Evolutionary conservation across 2,329 filamentous ascomycete genomes (phyloP), one percentile per base, ranked within the genome.

Genomic region (Xylariales sp.): DNA sequence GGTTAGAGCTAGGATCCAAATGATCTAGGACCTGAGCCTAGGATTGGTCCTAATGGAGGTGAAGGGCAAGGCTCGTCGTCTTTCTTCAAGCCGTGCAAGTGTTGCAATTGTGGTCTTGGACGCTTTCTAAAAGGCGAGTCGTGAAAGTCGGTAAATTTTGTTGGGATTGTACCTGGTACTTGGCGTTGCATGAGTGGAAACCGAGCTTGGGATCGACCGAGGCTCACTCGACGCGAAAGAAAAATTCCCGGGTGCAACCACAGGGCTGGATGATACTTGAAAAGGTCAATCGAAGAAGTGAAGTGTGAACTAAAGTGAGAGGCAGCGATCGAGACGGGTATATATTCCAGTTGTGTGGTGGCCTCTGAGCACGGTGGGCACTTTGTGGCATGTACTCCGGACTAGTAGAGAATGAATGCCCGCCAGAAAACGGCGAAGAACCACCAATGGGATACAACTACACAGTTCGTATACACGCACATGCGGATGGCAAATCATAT

Each of bases 91-190:
- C 7, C 7, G n/a, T 27, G 8, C 8, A 27, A n/a, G 7, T 27
- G 24, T 27, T n/a, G 8, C 7, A 27, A n/a, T 27, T n/a, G 24
- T 27, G 24, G 24, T 27, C n/a, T n/a, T 27, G 24, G 24, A n/a
- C 7, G 24, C 24, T 27, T n/a, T n/a, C n/a, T n/a, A n/a, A n/a
- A n/a, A n/a, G n/a, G n/a, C n/a, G n/a, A n/a, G n/a, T n/a, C n/a
- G n/a, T n/a, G n/a, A n/a, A n/a, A n/a, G n/a, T n/a, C 14, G 20
- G 28, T 19, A 33, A 36, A 22, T 39, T 39, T 39, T 39, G 36
- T 39, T 39, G 36, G 36, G 36, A 39, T 28, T 1, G 6, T 29
- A n/a, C 25, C 27, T 39, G 15, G 25, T 20, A 39, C 36, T 39
- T 39, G 36, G 38, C 28, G 28, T 8, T 7, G 9, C 15, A 7